Evolutionary conservation across 352 stramenopile species (phyloP).

Genomic region (Halophytophthora polymorphica): DNA sequence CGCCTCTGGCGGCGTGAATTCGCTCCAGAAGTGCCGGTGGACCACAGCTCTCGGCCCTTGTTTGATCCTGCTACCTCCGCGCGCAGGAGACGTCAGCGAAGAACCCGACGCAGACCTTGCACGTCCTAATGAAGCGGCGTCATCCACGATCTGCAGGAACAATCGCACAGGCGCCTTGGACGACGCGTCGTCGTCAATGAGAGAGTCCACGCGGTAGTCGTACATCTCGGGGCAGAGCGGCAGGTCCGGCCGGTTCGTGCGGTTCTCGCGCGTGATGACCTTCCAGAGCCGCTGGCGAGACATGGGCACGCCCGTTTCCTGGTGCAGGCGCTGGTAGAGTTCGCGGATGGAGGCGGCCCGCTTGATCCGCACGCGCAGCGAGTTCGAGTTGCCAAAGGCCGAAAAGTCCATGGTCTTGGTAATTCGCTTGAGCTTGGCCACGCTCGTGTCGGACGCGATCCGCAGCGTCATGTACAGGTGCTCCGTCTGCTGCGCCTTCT

Average conservation of each 20-base stretch:
- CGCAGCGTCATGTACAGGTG: conserved; percentile 80
- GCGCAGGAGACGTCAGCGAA: conserved; percentile 3
- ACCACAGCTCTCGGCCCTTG: conserved; percentile 18
- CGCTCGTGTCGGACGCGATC: conserved; percentile 71
- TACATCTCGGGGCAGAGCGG: conserved; percentile 43
- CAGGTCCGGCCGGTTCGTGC: conserved; percentile 71
- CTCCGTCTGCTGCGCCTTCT: conserved; percentile 78
- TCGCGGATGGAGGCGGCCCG: conserved; percentile 51
- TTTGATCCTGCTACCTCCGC: neutral
- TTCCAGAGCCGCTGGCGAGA: conserved; percentile 75
- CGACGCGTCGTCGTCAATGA: conserved; percentile 77
- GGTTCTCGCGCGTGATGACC: conserved; percentile 83
- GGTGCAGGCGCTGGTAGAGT: conserved; percentile 63
- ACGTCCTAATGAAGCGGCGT: conserved; percentile 3
- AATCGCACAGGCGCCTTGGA: conserved; percentile 62
- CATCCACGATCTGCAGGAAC: conserved; percentile 68
- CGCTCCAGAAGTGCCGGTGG: conserved; percentile 54
- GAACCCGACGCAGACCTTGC: conserved; percentile 1
- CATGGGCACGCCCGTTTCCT: conserved; percentile 63
- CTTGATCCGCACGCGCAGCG: conserved; percentile 64
- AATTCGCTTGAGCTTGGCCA: conserved; percentile 63
- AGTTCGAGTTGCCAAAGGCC: conserved; percentile 61
- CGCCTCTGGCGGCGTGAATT: conserved; percentile 47
- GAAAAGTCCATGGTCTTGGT: conserved; percentile 81
- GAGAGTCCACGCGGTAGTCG: conserved; percentile 39